These are phyloP conservation scores for Oropetium thomaeum DNA, from an alignment of 176 grass and related monocot genomes.

Conservation along the genomic window DNA sequence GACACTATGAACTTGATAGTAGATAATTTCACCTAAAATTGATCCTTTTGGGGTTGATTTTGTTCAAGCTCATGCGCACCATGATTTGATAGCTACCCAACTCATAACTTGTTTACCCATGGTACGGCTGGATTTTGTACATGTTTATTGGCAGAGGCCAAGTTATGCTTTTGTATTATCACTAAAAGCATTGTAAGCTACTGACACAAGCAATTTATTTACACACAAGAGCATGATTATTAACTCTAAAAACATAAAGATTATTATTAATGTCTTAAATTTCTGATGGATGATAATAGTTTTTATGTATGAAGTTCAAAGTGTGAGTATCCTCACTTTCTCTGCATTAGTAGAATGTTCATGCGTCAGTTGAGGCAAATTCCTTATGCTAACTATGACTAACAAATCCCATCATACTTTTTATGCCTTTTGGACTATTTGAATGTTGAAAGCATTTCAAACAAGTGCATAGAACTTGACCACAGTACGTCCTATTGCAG, in stretches of 20 bases:
- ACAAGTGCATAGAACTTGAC: conserved; percentile 24
- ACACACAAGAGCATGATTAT: neutral
- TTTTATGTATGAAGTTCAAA: neutral
- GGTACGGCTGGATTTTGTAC: neutral
- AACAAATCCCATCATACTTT: neutral
- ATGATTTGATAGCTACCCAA: neutral
- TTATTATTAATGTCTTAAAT: neutral
- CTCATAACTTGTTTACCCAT: neutral
- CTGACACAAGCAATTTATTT: conserved; percentile 8
- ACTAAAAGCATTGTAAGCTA: neutral
- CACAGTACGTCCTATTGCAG: conserved; percentile 43
- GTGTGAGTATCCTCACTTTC: conserved; percentile 1
- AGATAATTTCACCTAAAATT: neutral
- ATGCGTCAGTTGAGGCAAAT: neutral
- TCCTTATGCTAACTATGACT: neutral
- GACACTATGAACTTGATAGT: neutral
- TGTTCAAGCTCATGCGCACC: neutral
- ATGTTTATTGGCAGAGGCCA: conserved; percentile 7
- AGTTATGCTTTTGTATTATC: neutral
- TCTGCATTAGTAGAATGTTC: conserved; percentile 5
- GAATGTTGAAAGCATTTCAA: neutral
- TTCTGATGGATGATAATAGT: neutral
- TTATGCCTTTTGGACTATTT: neutral
- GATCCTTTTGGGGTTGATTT: conserved; percentile 2
- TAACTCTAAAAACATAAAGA: too few species aligned